A percentile compares a stretch with the other conserved stretches of the same genome.
phyloP scores from a whole-genome alignment of 805 yeast species.

The Sugiyamaella floridensis region DNA sequence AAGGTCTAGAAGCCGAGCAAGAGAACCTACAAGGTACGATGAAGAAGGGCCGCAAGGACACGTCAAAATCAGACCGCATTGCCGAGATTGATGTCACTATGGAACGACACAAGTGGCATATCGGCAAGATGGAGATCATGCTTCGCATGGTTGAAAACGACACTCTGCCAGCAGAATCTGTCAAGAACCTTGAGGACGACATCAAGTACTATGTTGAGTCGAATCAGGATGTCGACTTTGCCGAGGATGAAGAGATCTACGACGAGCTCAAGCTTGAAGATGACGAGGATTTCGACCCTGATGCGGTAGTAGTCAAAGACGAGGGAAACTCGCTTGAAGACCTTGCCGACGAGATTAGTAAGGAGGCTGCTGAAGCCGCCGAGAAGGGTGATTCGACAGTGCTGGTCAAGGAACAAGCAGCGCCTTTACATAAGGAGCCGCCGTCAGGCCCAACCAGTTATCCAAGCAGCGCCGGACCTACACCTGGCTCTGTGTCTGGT shows the following conservation, averaged over 20 bases:
- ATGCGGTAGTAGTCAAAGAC: constrained; percentile 16
- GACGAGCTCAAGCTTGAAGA: constrained; percentile 72
- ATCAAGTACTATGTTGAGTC: constrained; percentile 89
- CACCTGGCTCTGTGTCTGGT: constrained; percentile 19
- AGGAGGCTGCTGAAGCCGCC: constrained; percentile 21
- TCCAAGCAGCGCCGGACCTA: constrained; percentile 14
- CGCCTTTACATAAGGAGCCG: no score
- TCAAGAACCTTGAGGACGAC: constrained; percentile 77
- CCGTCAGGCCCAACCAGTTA: no score
- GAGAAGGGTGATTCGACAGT: not conserved
- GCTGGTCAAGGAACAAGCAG: no score
- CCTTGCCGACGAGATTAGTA: constrained; percentile 30
- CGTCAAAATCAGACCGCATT: constrained; percentile 48
- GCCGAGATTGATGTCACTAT: constrained; percentile 55
- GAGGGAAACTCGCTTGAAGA: constrained; percentile 31
- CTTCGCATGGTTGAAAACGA: constrained; percentile 74
- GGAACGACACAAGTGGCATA: constrained; percentile 75
- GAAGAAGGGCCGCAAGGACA: constrained; percentile 56
- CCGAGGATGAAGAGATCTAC: constrained; percentile 88
- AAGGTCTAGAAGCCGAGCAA: constrained; percentile 65
- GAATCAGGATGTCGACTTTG: constrained; percentile 86
- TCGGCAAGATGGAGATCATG: constrained; percentile 67
- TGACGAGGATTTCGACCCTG: constrained; percentile 39
- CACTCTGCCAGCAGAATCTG: constrained; percentile 66
- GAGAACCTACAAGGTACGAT: constrained; percentile 45